Percentiles rank a stretch among this genome's conserved stretches.
These are phyloP conservation scores for Hygrophoropsis aurantiaca DNA, from an alignment of 768 basidiomycete species.

Conservation along the genomic window DNA sequence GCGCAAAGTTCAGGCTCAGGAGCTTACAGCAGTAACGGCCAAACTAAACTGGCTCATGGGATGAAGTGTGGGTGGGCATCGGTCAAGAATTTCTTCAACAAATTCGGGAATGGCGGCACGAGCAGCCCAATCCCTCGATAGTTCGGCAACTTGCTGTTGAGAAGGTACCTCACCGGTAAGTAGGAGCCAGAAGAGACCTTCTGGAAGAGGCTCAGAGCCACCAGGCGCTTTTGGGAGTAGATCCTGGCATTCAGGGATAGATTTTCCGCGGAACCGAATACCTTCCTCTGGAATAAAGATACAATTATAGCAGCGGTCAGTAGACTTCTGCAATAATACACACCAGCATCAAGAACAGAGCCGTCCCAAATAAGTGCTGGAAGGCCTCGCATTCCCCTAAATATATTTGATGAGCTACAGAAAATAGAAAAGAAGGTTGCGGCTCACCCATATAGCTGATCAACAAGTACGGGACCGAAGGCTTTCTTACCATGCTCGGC, in stretches of 20 bases:
- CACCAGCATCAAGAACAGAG: constrained; percentile 92
- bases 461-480: constrained; percentile 88
- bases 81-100: constrained; percentile 94
- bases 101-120: constrained; percentile 89
- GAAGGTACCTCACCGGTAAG: constrained; percentile 95
- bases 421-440: not conserved
- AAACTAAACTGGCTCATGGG: constrained; percentile 99
- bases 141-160: constrained; percentile 78
- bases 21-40: constrained; percentile 85
- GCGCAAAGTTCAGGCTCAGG: not conserved
- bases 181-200: constrained; percentile 93
- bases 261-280: constrained; percentile 96
- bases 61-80: constrained; percentile 91
- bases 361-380: constrained; percentile 98
- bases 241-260: constrained; percentile 86
- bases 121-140: constrained; percentile 94
- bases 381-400: constrained; percentile 82
- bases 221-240: constrained; percentile 87
- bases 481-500: constrained; percentile 88
- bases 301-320: too few species aligned
- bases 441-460: constrained; percentile 82
- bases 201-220: constrained; percentile 89
- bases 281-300: constrained; percentile 74
- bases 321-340: too few species aligned
- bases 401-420: constrained; percentile 7